Conservation (phyloP, 2,329 filamentous ascomycete species). For the Monilinia aucupariae region DNA sequence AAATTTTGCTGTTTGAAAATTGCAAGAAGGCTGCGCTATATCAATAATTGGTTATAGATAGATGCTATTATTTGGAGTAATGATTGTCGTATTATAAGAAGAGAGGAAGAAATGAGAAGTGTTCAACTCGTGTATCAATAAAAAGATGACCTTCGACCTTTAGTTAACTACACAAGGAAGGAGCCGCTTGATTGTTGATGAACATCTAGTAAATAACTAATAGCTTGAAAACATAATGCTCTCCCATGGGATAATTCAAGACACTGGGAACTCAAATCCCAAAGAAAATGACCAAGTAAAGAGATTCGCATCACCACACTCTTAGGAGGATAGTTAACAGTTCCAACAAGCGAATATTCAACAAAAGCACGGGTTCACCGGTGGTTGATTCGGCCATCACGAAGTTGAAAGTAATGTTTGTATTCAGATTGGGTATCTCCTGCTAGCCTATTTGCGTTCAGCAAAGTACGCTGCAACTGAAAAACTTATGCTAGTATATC, state of each 20-base stretch:
- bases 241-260: not conserved
- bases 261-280: not conserved
- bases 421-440: constrained; percentile 13
- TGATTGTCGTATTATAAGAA: not conserved
- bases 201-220: not conserved
- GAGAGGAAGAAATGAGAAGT: not conserved
- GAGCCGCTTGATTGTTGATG: not conserved
- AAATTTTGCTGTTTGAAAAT: not conserved
- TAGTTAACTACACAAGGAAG: not conserved
- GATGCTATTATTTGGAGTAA: not conserved
- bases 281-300: not conserved
- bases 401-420: constrained; percentile 4
- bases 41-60: not conserved
- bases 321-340: not conserved
- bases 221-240: not conserved
- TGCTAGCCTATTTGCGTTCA: constrained; percentile 9
- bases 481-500: constrained; percentile 6
- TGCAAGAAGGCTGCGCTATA: not conserved
- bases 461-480: constrained; percentile 6
- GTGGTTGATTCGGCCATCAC: not conserved
- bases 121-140: not conserved
- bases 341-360: not conserved
- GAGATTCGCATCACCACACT: not conserved
- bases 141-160: not conserved
- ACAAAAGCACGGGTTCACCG: not conserved